Evolutionary conservation across 768 basidiomycete genomes (phyloP).

Genomic region (Trametopsis cervina): DNA sequence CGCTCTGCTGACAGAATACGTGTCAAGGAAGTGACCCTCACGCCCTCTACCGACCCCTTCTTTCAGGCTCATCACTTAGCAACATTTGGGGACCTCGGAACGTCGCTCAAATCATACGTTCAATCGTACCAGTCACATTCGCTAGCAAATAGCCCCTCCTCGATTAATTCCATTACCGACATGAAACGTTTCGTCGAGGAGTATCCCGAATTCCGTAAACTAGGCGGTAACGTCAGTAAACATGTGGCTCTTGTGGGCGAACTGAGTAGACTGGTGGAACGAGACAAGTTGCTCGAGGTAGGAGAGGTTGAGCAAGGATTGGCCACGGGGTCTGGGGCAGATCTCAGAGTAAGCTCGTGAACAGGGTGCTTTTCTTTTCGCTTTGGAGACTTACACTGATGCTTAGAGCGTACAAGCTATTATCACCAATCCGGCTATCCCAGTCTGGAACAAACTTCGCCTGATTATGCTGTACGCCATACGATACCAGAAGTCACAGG

Average conservation of each 20-base stretch:
- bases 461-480: conserved; percentile 89
- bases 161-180: conserved; percentile 90
- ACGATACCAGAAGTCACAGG: conserved; percentile 87
- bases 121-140: conserved; percentile 86
- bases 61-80: conserved; percentile 86
- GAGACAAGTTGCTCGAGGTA: conserved; percentile 80
- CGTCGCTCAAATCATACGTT: conserved; percentile 86
- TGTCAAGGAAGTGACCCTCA: conserved; percentile 85
- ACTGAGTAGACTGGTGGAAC: conserved; percentile 81
- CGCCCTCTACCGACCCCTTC: conserved; percentile 87
- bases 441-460: conserved; percentile 79
- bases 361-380: conserved; percentile 37
- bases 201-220: conserved; percentile 93
- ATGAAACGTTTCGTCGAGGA: conserved; percentile 99
- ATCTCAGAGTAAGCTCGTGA: too few relatives aligned
- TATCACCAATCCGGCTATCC: conserved; percentile 58
- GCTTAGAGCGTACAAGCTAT: conserved; percentile 75
- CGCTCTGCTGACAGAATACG: conserved; percentile 7
- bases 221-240: conserved; percentile 98
- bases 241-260: conserved; percentile 97
- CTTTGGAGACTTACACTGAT: neutral
- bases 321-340: conserved; percentile 85
- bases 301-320: conserved; percentile 96
- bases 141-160: conserved; percentile 63
- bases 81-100: conserved; percentile 95